These are phyloP conservation scores for Plectosphaerella plurivora DNA, from an alignment of 2,329 filamentous ascomycete genomes.

Conservation along the genomic window DNA sequence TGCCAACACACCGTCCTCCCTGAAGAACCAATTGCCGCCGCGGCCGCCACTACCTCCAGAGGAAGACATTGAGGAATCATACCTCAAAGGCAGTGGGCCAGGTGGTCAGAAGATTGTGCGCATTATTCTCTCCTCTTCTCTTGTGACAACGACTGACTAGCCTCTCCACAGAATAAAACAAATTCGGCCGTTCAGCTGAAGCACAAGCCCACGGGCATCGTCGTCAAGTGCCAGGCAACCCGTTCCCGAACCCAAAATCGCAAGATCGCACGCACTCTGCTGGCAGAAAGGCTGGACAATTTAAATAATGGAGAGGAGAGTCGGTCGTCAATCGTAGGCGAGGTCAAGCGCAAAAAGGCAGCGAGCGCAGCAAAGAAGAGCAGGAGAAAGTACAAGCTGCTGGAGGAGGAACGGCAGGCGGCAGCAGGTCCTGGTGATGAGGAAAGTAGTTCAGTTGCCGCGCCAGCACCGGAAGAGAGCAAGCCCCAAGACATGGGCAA, in stretches of 20 bases:
- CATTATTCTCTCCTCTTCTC: conserved; percentile 9
- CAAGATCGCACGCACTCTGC: conserved; percentile 72
- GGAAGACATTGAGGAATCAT: conserved; percentile 74
- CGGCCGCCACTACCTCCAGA: conserved; percentile 70
- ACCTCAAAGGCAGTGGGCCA: conserved; percentile 86
- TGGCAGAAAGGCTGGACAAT: conserved; percentile 73
- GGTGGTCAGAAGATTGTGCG: conserved; percentile 91
- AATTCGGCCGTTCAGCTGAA: conserved; percentile 90
- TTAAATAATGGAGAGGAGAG: conserved; percentile 66
- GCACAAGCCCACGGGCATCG: conserved; percentile 84
- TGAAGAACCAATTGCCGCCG: conserved; percentile 64
- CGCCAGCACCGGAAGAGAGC: no score
- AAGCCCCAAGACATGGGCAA: no score
- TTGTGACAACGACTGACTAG: background rate
- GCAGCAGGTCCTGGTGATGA: conserved; percentile 7
- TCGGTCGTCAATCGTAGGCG: conserved; percentile 59
- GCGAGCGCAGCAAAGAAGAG: conserved; percentile 79
- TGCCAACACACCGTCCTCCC: conserved; percentile 21
- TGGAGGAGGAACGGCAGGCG: conserved; percentile 45
- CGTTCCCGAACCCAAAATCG: conserved; percentile 83
- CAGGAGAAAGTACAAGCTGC: conserved; percentile 68
- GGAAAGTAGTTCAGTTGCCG: conserved; percentile 2
- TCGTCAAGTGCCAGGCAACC: conserved; percentile 91
- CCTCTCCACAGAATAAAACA: conserved; percentile 76
- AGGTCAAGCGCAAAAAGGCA: conserved; percentile 61